Percentiles rank a stretch among this genome's conserved stretches.
These are phyloP conservation scores for Blastomyces silverae DNA, from an alignment of 2,329 filamentous ascomycete species.

Conservation along the genomic window DNA sequence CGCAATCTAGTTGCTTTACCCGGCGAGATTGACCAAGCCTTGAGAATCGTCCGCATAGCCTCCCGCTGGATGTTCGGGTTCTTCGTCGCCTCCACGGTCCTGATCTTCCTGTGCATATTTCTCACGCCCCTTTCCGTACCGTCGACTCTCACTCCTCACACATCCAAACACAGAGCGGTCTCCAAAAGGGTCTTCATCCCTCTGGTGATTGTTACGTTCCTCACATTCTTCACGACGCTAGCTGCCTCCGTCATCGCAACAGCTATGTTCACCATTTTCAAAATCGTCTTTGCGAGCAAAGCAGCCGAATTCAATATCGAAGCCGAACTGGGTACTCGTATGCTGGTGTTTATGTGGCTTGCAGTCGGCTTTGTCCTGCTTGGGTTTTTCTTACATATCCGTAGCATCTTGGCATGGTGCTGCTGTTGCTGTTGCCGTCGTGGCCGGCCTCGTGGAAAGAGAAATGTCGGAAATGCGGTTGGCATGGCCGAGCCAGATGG, in stretches of 20 bases:
- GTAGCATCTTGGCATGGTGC: slow-evolving; percentile 41
- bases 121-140: slow-evolving; percentile 49
- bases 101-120: slow-evolving; percentile 68
- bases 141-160: slow-evolving; percentile 33
- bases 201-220: slow-evolving; percentile 60
- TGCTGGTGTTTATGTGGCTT: slow-evolving; percentile 89
- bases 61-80: slow-evolving; percentile 85
- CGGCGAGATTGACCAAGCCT: slow-evolving; percentile 62
- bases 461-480: slow-evolving; percentile 6
- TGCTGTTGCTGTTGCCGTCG: slow-evolving; percentile 60
- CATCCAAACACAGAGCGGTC: slow-evolving; percentile 19
- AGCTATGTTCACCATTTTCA: slow-evolving; percentile 75
- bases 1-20: slow-evolving; percentile 61
- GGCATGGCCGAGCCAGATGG: neutral
- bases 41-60: slow-evolving; percentile 65
- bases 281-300: slow-evolving; percentile 61
- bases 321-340: slow-evolving; percentile 61
- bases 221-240: slow-evolving; percentile 60
- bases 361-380: slow-evolving; percentile 60
- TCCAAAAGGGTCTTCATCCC: slow-evolving; percentile 48
- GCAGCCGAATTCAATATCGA: slow-evolving; percentile 69
- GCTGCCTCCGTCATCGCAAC: slow-evolving; percentile 70
- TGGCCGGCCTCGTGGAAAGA: slow-evolving; percentile 23
- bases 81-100: slow-evolving; percentile 64
- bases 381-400: slow-evolving; percentile 65